phyloP scores from a whole-genome alignment of 202 grass and related monocot species.

The Panicum virgatum region DNA sequence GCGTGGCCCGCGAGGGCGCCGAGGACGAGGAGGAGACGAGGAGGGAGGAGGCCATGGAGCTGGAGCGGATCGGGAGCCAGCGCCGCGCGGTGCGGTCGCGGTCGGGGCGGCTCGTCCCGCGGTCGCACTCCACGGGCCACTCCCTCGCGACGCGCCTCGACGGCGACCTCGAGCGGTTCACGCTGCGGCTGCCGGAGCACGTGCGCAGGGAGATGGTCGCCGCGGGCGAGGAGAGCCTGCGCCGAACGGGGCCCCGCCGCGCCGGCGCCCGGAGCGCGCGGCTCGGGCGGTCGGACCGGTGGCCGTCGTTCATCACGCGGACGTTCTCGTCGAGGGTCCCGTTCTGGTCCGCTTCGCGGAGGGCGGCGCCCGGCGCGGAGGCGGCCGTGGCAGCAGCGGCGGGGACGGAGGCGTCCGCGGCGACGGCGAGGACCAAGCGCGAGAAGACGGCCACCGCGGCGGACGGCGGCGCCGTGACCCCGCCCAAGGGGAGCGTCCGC shows the following conservation, averaged over 20 bases:
- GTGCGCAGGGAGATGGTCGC: constrained; percentile 59
- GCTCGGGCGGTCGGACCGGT: constrained; percentile 53
- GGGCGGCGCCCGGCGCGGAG: constrained; percentile 26
- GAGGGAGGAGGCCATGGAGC: constrained; percentile 45
- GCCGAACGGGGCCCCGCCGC: constrained; percentile 34
- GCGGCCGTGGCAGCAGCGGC: not conserved
- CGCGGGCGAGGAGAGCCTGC: constrained; percentile 48
- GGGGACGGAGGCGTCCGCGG: not conserved
- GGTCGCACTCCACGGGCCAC: constrained; percentile 88
- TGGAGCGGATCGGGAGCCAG: constrained; percentile 75
- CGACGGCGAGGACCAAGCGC: constrained; percentile 30
- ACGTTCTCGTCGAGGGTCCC: constrained; percentile 59
- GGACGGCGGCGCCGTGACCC: not conserved
- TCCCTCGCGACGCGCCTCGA: constrained; percentile 49
- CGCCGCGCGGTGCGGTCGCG: constrained; percentile 53
- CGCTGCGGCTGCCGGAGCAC: constrained; percentile 79
- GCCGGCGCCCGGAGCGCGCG: constrained; percentile 41
- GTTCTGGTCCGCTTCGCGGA: constrained; percentile 48
- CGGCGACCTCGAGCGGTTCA: constrained; percentile 70
- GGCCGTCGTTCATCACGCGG: constrained; percentile 70
- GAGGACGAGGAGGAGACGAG: not conserved
- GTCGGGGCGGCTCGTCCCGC: constrained; percentile 41
- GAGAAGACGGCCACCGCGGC: constrained; percentile 16
- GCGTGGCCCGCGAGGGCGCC: constrained; percentile 8
- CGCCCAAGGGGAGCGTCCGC: constrained; percentile 42